phyloP scores from a whole-genome alignment of 2,329 filamentous ascomycete genomes.

The Didymella pinodella region DNA sequence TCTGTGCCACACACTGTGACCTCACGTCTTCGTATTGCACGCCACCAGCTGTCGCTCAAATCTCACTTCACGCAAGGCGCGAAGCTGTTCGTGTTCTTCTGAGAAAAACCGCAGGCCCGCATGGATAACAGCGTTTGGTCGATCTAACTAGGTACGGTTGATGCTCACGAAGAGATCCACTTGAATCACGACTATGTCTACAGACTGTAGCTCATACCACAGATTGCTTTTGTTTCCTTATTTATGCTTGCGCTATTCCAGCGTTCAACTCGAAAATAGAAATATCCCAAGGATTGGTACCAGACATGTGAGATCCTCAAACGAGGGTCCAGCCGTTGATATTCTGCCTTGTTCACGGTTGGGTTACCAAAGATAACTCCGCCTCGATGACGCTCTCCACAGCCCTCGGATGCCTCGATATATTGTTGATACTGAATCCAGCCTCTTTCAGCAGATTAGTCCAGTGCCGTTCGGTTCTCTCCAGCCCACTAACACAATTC shows the following conservation, averaged over 20 bases:
- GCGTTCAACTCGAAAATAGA: not conserved
- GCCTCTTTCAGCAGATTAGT: conserved; percentile 4
- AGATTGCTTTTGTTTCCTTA: no score
- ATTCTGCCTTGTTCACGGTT: not conserved
- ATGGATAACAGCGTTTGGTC: not conserved
- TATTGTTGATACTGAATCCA: conserved; percentile 11
- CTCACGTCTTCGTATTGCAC: conserved; percentile 8
- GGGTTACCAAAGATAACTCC: conserved; percentile 1
- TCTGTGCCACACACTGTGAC: conserved; percentile 7
- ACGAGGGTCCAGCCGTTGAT: not conserved
- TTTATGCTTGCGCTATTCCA: not conserved
- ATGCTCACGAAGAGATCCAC: no score
- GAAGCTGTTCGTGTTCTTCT: not conserved
- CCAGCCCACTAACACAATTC: conserved; percentile 19
- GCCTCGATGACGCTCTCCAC: conserved; percentile 21
- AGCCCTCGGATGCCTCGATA: conserved; percentile 15
- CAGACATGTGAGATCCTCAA: not conserved
- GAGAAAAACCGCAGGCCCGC: no score
- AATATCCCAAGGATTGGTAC: not conserved
- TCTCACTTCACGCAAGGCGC: not conserved
- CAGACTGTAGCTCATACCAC: no score
- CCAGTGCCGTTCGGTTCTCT: conserved; percentile 23
- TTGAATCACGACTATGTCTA: no score
- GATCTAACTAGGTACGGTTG: not conserved
- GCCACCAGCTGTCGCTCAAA: not conserved